Evolutionary conservation across 2,329 filamentous ascomycete species (phyloP), one percentile per base, ranked within the genome.

Genomic region (Diaporthe longicolla): DNA sequence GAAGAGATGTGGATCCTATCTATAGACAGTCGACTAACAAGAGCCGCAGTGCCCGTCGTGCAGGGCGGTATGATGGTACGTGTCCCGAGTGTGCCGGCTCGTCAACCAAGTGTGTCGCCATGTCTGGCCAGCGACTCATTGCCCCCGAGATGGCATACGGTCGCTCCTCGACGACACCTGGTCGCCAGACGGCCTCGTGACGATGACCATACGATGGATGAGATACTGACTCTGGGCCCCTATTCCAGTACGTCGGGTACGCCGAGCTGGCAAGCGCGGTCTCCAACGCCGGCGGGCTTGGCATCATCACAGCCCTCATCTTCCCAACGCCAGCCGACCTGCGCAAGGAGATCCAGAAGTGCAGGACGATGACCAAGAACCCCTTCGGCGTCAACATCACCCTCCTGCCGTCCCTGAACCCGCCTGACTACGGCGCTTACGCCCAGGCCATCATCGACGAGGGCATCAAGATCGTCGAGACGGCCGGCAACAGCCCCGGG

Each of bases 381-480:
- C 94, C 94, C 24, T 98, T 99, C 83, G 97, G 89, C 80, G 96
- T 98, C 79, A 99, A 99, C 86, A 90, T 98, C 78, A 99, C 97
- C 11, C 92, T 98, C 76, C 92, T 98, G 59, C 97, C 97, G 37
- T 90, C 95, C 72, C 90, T 98, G 79, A 92, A 95, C 13, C 95
- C 97, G 9, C 97, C 97, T 7, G 93, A 98, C 88, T 99, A 99
- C 83, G 90, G 86, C 76, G 96, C 94, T 75, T 99, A 97, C 85
- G 95, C 96, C 37, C 94, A 94, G 84, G 94, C 95, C 71, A 92
- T 97, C 81, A 95, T 99, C 81, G 95, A 98, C 81, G 95, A 98
- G 86, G 95, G 95, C 73, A 89, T 98, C 84, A 91, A 90, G 77
- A 93, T 98, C 76, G 96, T 98, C 78, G 97, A 98, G 79, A 84